Base-by-base conservation (phyloP, 176 grass and related monocot genomes). In the Dactylis glomerata region DNA sequence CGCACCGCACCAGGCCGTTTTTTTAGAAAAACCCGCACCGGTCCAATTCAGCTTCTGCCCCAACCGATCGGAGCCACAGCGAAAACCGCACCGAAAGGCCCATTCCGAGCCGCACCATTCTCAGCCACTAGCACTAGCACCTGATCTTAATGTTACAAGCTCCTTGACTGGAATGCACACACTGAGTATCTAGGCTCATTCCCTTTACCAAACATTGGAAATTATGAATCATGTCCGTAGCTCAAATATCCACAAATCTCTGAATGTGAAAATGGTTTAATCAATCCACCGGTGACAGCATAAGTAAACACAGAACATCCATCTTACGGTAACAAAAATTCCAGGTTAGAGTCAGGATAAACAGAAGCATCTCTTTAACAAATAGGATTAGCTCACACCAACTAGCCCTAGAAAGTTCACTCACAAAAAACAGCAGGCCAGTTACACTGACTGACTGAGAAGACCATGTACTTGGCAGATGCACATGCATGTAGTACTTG, bases 401-500 rank as follows among this genome's bases (percentile, higher is more conserved):
- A 88, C 14, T 24, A 46, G 27, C 46, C 27, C 20, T 50, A 24
- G 20, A 56, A 80, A 66, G 64, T 82, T 34, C 37, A 33, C 76
- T 9, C 22, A 26, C 62, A 24, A 22, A 76, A 59, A 84, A 49
- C 8, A 55, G 38, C 52, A 52, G 61, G 50, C 56, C 68, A 57
- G 70, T 41, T 42, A 52, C 54, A 85, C 42, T 3, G 5, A 61
- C 16, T n/a, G 23, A 16, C 28, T 68, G 3, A 22, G 32, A 73
- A 85, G 1, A 59, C 12, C 38, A 38, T 45, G 62, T 54, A 65
- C 70, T 82, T 83, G 65, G 34, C 54, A 78, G 72, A 77, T 5
- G 34, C 65, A n/a, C 64, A 82, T 40, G 34, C 47, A 51, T 67
- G 75, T 8, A 47, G 20, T 62, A n/a, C n/a, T 83, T 67, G 84